Evolutionary conservation across 1,284 basidiomycete genomes (phyloP), one percentile per base, ranked within the genome.

Genomic region (Earliella scabrosa): DNA sequence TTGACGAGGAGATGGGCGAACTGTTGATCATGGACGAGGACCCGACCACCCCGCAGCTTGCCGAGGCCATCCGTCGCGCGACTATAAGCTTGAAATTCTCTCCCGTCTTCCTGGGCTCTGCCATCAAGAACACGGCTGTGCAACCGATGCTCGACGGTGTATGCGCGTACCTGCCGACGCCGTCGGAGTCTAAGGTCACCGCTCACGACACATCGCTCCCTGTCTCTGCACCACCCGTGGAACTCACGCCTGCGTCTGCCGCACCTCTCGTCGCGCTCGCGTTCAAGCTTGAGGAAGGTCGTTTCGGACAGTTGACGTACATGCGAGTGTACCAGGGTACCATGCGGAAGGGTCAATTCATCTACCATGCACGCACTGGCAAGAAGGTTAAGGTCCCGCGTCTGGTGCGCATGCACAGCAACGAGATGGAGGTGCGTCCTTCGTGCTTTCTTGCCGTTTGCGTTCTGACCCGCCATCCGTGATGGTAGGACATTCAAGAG

Each of bases 361-460:
- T 99, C 68, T 95, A 83, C 78, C 98, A 99, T 70, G 94, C 93
- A 5, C 82, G 96, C 40, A 97, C 95, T 20, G 97, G 96, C 48
- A 99, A 98, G 82, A 94, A 90, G 75, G 93, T 98, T 77, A 98
- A 99, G 77, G 93, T 99, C n/a, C 96, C 97, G 8, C 84, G 97
- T 45, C 78, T 99, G 60, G 97, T 98, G 57, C 85, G 96, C 57
- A 98, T 99, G 97, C 97, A 99, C 76, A 90, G 90, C 71, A 94
- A 99, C 69, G 97, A 99, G 76, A 98, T 99, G 97, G 97, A 99
- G 85, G 90, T 89, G 46, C 44, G 29, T n/a, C 16, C 16, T 6
- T 3, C 26, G 14, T n/a, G n/a, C 10, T 4, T 6, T n/a, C 13
- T 3, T 6, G 4, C 1, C 16, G 10, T 16, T 7, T 31, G 13